Evolutionary conservation across 768 basidiomycete species (phyloP).

Genomic region (Termitomyces heimii): DNA sequence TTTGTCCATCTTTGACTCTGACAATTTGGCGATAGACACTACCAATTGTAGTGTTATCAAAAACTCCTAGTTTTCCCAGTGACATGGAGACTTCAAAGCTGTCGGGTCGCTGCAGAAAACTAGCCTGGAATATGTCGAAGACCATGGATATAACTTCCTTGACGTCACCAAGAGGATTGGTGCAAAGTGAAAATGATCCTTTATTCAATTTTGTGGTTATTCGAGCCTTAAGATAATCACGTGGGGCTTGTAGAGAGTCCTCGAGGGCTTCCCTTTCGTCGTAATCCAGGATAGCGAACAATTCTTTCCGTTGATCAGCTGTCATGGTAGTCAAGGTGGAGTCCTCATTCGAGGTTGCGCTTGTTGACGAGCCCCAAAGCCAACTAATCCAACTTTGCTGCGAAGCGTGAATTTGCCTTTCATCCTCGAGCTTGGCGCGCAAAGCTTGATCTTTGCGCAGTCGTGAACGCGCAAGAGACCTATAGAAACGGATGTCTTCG

Average conservation of each 20-base stretch:
- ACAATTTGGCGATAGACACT: slow-evolving; percentile 90
- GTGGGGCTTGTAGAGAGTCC: slow-evolving; percentile 63
- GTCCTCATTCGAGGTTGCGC: slow-evolving; percentile 38
- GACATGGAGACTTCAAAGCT: slow-evolving; percentile 84
- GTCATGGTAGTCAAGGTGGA: slow-evolving; percentile 66
- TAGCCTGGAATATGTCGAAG: slow-evolving; percentile 83
- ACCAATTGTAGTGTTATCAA: slow-evolving; percentile 81
- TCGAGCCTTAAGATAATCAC: slow-evolving; percentile 75
- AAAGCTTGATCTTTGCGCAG: slow-evolving; percentile 80
- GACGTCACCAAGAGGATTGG: slow-evolving; percentile 57
- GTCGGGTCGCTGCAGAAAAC: slow-evolving; percentile 78
- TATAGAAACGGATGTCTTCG: slow-evolving; percentile 95
- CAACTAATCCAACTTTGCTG: slow-evolving; percentile 64
- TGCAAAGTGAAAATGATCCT: slow-evolving; percentile 82
- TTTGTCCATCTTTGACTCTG: slow-evolving; percentile 40
- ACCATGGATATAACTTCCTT: slow-evolving; percentile 80
- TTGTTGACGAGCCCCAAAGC: slow-evolving; percentile 68
- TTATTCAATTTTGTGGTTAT: slow-evolving; percentile 75
- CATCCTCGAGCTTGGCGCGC: slow-evolving; percentile 63
- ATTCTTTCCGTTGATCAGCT: slow-evolving; percentile 83
- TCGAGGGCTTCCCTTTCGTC: slow-evolving; percentile 79
- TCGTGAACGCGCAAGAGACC: slow-evolving; percentile 87
- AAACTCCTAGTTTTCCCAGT: slow-evolving; percentile 80
- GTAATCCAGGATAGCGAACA: slow-evolving; percentile 88
- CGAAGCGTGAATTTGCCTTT: slow-evolving; percentile 45